These are phyloP conservation scores for Beauveria medogensis DNA, from an alignment of 2,329 filamentous ascomycete genomes.

Conservation along the genomic window DNA sequence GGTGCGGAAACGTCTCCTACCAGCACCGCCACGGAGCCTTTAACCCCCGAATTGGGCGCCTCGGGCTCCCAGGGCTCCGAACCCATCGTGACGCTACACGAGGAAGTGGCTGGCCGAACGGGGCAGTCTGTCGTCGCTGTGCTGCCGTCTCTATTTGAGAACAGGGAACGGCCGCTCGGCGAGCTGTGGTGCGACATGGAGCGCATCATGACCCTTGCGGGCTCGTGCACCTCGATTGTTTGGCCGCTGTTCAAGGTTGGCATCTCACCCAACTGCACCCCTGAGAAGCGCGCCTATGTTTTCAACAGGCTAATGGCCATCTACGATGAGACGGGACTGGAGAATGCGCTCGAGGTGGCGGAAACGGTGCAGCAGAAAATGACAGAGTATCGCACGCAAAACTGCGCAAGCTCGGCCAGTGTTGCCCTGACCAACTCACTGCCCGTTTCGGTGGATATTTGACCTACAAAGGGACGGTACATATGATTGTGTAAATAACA, in stretches of 20 bases:
- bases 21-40: not conserved
- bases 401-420: not conserved
- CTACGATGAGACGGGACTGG: conserved; percentile 36
- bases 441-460: not conserved
- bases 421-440: not conserved
- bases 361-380: conserved; percentile 24
- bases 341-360: conserved; percentile 36
- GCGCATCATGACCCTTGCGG: conserved; percentile 40
- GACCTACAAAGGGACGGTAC: not conserved
- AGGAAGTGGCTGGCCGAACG: not conserved
- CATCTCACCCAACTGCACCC: conserved; percentile 36
- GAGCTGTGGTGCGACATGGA: conserved; percentile 24
- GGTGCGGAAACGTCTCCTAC: not conserved
- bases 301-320: conserved; percentile 37
- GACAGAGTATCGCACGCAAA: not conserved
- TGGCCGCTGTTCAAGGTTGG: conserved; percentile 44
- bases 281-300: conserved; percentile 34
- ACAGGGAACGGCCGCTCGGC: conserved; percentile 21
- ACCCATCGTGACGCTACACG: conserved; percentile 5
- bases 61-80: not conserved
- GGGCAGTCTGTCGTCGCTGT: conserved; percentile 6
- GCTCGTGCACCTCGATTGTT: conserved; percentile 39
- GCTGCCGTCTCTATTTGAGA: conserved; percentile 17
- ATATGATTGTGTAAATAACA: not conserved
- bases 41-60: not conserved